Evolutionary conservation across 345 rosid genomes (phyloP).

Genomic region (Corchorus capsularis): DNA sequence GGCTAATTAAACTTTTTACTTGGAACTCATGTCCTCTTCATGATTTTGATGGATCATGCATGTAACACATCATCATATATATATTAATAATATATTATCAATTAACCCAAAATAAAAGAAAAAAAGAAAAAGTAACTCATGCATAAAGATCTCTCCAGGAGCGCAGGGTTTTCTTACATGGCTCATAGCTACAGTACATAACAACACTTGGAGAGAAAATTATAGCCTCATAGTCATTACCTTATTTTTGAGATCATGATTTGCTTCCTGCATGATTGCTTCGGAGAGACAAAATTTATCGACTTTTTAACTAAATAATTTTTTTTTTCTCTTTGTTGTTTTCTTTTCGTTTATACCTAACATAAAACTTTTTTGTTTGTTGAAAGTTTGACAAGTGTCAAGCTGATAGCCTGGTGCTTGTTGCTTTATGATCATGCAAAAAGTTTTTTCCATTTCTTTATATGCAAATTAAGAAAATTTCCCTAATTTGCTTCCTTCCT

Average conservation of each 20-base stretch:
- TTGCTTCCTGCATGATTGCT: too few relatives aligned
- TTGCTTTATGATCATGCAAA: neutral
- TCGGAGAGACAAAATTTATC: too few relatives aligned
- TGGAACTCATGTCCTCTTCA: constrained; percentile 9
- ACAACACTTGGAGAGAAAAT: neutral
- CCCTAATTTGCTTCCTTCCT: neutral
- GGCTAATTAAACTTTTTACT: neutral
- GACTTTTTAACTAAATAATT: neutral
- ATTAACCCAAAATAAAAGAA: neutral
- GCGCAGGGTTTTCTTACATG: constrained; percentile 5
- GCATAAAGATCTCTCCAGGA: too few relatives aligned
- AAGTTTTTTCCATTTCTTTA: neutral
- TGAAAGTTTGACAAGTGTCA: neutral
- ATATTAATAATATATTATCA: neutral
- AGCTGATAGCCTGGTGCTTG: neutral
- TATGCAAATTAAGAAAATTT: neutral
- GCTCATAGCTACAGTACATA: neutral
- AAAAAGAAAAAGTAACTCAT: neutral
- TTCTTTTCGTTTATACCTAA: constrained; percentile 7
- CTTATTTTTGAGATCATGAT: too few relatives aligned
- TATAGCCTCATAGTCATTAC: neutral
- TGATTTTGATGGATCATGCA: constrained; percentile 26
- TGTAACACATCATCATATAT: neutral
- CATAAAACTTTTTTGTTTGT: neutral
- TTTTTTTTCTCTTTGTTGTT: neutral